Evolutionary conservation across 2,329 filamentous ascomycete species (phyloP).

Genomic region (Apiospora phragmitis): DNA sequence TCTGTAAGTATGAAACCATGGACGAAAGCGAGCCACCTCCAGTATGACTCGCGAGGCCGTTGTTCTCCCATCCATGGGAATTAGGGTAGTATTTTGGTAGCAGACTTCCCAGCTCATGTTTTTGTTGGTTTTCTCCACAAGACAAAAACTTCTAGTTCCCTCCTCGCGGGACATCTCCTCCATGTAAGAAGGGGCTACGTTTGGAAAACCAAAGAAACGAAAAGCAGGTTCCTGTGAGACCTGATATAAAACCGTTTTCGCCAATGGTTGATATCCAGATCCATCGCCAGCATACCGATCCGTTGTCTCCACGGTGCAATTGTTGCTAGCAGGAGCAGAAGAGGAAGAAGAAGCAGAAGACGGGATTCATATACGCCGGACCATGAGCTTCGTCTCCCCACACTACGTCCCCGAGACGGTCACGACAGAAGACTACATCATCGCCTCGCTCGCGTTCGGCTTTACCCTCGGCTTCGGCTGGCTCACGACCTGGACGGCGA

Average conservation of each 20-base stretch:
- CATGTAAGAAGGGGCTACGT: no score
- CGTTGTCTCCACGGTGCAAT: not conserved
- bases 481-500: slow-evolving; percentile 38
- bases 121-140: not conserved
- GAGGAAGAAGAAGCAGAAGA: no score
- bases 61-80: not conserved
- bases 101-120: not conserved
- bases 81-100: not conserved
- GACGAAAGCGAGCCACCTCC: not conserved
- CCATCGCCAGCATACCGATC: not conserved
- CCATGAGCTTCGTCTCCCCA: slow-evolving; percentile 19
- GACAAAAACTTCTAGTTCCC: not conserved
- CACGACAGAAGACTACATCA: slow-evolving; percentile 24
- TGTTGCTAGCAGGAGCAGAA: not conserved
- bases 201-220: not conserved
- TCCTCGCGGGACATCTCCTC: no score
- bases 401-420: slow-evolving; percentile 22
- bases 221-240: not conserved
- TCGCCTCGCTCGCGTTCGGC: slow-evolving; percentile 36
- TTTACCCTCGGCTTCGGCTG: slow-evolving; percentile 43
- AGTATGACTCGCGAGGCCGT: not conserved
- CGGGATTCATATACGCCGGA: no score
- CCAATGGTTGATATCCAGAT: not conserved
- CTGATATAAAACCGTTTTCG: not conserved
- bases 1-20: not conserved